Percentiles rank a stretch among this genome's conserved stretches.
phyloP scores from a whole-genome alignment of 805 yeast species.

The Wickerhamiella hasegawae region DNA sequence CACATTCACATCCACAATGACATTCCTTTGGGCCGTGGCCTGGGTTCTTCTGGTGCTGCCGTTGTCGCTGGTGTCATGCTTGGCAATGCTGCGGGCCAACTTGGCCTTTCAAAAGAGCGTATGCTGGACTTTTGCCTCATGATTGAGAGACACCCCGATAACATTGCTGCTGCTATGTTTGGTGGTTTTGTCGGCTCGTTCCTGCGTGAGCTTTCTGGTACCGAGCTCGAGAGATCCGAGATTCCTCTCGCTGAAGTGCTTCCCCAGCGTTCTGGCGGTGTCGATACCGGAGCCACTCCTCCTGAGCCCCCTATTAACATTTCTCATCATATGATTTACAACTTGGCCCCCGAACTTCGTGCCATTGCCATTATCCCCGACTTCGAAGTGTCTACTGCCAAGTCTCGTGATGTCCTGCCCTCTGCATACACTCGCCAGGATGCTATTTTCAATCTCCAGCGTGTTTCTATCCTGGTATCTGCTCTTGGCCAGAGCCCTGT shows the following conservation, averaged over 20 bases:
- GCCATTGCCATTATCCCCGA: slow-evolving; percentile 88
- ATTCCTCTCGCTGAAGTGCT: slow-evolving; percentile 76
- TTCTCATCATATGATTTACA: slow-evolving; percentile 77
- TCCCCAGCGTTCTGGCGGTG: slow-evolving; percentile 60
- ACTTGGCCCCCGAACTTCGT: slow-evolving; percentile 65
- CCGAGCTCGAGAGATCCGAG: slow-evolving; percentile 59
- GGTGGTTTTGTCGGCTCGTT: slow-evolving; percentile 97
- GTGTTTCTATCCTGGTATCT: slow-evolving; percentile 81
- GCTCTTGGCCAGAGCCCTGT: slow-evolving; percentile 81
- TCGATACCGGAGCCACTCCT: slow-evolving; percentile 51
- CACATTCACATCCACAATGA: slow-evolving; percentile 70
- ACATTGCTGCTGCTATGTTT: slow-evolving; percentile 97
- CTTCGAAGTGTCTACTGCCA: slow-evolving; percentile 88
- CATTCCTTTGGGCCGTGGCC: slow-evolving; percentile 90
- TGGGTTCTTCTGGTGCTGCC: slow-evolving; percentile 97
- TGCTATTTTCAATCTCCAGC: slow-evolving; percentile 81
- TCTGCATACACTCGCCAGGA: slow-evolving; percentile 60
- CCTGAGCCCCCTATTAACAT: slow-evolving; percentile 73
- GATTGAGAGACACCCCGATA: slow-evolving; percentile 98
- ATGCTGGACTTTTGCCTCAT: slow-evolving; percentile 87
- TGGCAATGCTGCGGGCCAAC: slow-evolving; percentile 69
- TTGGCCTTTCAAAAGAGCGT: slow-evolving; percentile 59
- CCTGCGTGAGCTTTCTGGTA: slow-evolving; percentile 58
- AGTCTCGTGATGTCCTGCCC: slow-evolving; percentile 82
- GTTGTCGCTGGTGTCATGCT: slow-evolving; percentile 92